A percentile compares a stretch with the other conserved stretches of the same genome.
Evolutionary conservation across 2,329 filamentous ascomycete genomes (phyloP).

Genomic region (Fusarium xylarioides): DNA sequence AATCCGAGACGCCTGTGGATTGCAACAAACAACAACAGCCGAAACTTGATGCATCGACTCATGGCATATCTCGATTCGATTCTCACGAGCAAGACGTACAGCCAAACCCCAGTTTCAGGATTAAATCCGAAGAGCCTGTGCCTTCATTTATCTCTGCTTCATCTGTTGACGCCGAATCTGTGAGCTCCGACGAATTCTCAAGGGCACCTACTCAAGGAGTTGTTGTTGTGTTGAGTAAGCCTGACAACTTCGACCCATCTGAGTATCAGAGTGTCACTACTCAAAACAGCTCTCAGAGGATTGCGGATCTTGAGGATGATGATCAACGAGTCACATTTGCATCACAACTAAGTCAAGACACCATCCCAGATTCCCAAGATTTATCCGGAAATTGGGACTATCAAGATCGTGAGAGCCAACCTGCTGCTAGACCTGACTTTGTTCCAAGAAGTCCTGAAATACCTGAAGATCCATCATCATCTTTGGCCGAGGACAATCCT

Average conservation of each 20-base stretch:
- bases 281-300: constrained; percentile 40
- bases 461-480: not conserved
- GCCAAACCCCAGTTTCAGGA: constrained; percentile 36
- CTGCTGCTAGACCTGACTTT: not conserved
- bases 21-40: constrained; percentile 34
- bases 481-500: not conserved
- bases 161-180: constrained; percentile 36
- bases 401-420: not conserved
- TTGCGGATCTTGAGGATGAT: constrained; percentile 49
- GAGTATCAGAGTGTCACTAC: constrained; percentile 49
- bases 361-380: constrained; percentile 58
- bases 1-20: not conserved
- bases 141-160: constrained; percentile 44
- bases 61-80: constrained; percentile 16
- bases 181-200: constrained; percentile 13
- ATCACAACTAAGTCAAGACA: constrained; percentile 47
- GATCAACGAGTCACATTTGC: constrained; percentile 46
- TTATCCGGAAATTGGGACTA: constrained; percentile 40
- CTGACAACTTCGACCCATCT: constrained; percentile 45
- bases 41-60: constrained; percentile 23
- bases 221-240: constrained; percentile 45
- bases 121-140: constrained; percentile 41
- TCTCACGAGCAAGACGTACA: constrained; percentile 23
- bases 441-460: not conserved
- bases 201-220: constrained; percentile 29